A percentile compares a stretch with the other conserved stretches of the same genome.
These are phyloP conservation scores for Ophiostoma piceae DNA, from an alignment of 2,329 filamentous ascomycete species.

Conservation along the genomic window DNA sequence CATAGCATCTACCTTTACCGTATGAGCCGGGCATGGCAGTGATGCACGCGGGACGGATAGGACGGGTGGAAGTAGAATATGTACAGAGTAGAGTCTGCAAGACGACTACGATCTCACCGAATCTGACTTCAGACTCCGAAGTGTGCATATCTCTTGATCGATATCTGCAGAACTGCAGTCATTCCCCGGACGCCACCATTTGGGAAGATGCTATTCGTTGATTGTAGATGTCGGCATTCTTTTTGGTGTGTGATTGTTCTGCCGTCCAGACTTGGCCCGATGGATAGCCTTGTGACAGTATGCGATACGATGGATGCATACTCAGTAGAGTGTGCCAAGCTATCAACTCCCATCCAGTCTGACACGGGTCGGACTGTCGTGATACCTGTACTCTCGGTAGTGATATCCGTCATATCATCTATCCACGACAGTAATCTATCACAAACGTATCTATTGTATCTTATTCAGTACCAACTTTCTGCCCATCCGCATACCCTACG, in stretches of 20 bases:
- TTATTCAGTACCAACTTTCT: not conserved
- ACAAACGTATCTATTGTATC: not conserved
- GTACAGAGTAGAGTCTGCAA: not conserved
- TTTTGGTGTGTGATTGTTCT: too few relatives aligned
- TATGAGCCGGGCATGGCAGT: not conserved
- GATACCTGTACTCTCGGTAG: constrained; percentile 3
- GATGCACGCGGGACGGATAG: not conserved
- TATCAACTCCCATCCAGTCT: not conserved
- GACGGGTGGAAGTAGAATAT: constrained; percentile 2
- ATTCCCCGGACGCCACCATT: not conserved
- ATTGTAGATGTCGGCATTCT: too few relatives aligned
- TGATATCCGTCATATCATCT: not conserved
- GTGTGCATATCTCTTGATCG: not conserved
- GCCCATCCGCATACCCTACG: not conserved
- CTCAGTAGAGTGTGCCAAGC: not conserved
- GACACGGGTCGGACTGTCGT: not conserved
- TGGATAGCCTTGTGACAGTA: not conserved
- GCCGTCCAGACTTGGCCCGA: not conserved
- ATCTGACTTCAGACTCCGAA: not conserved
- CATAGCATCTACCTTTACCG: not conserved
- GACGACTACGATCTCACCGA: too few relatives aligned
- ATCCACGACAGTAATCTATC: not conserved
- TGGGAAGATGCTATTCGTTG: not conserved
- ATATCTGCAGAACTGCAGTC: not conserved
- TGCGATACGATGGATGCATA: not conserved